These are phyloP conservation scores for Phytopythium vexans DNA, from an alignment of 352 stramenopile species.

Conservation along the genomic window DNA sequence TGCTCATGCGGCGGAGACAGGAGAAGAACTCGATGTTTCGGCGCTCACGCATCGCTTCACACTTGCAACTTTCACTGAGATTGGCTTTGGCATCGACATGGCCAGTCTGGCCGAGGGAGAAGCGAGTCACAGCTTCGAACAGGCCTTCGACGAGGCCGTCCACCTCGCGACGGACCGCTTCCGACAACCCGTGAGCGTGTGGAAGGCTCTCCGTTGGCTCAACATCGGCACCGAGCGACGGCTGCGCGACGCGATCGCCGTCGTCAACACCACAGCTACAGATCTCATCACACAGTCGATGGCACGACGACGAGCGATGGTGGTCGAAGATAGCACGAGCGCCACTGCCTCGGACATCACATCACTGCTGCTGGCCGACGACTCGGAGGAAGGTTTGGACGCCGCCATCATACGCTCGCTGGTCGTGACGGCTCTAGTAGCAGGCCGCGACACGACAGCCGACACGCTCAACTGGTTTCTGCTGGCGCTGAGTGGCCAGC, in stretches of 20 bases:
- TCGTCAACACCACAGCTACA: conserved; percentile 22
- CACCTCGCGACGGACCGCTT: conserved; percentile 12
- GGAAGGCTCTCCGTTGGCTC: conserved; percentile 17
- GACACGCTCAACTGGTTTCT: conserved; percentile 61
- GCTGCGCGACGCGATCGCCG: conserved; percentile 20
- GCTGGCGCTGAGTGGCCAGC: conserved; percentile 41
- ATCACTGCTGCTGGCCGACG: conserved; percentile 31
- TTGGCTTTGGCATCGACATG: conserved; percentile 11
- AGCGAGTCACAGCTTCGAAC: conserved; percentile 6
- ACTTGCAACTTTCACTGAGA: conserved; percentile 8
- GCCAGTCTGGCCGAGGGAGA: conserved; percentile 3
- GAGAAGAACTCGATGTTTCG: conserved; percentile 6
- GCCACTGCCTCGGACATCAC: conserved; percentile 17
- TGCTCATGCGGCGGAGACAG: conserved; percentile 5
- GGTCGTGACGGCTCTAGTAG: conserved; percentile 42
- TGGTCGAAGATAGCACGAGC: conserved; percentile 2
- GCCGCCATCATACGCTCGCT: conserved; percentile 28
- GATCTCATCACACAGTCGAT: conserved; percentile 28
- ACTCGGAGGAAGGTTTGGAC: conserved; percentile 6
- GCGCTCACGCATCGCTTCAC: conserved; percentile 7
- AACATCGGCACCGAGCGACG: conserved; percentile 16
- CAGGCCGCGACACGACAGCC: conserved; percentile 50
- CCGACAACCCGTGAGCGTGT: conserved; percentile 14
- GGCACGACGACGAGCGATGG: conserved; percentile 1
- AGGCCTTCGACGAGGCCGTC: conserved; percentile 23